Percentiles rank a stretch among this genome's conserved stretches.
These are phyloP conservation scores for Spongospora subterranea DNA, from an alignment of 208 protist genomes.

Conservation along the genomic window DNA sequence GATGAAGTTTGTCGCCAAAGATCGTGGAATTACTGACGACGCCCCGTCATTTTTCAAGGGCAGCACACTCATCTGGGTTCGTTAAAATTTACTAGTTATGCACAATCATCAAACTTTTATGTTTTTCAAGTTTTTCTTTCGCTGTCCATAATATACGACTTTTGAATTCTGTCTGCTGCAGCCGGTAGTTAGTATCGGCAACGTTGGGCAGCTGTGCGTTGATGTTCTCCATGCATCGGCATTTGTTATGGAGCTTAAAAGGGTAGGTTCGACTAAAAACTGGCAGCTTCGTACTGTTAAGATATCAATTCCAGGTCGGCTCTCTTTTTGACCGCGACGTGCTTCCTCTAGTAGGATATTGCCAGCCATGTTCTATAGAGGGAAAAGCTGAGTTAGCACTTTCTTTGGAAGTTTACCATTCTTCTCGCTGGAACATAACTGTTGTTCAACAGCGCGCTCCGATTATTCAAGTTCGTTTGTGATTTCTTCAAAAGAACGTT, in stretches of 20 bases:
- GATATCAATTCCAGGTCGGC: no score
- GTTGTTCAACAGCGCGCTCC: slow-evolving; percentile 38
- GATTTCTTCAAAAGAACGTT: not conserved
- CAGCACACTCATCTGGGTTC: no score
- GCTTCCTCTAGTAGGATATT: slow-evolving; percentile 5
- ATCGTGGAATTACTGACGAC: no score
- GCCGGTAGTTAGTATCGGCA: slow-evolving; percentile 31
- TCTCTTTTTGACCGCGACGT: not conserved
- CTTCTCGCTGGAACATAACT: not conserved
- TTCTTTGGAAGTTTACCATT: slow-evolving; percentile 6
- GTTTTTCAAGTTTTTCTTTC: not conserved
- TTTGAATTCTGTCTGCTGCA: not conserved
- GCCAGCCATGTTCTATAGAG: not conserved
- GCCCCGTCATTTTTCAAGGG: no score
- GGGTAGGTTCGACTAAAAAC: no score
- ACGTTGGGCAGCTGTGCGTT: slow-evolving; percentile 55
- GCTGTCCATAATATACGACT: not conserved
- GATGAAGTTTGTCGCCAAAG: no score
- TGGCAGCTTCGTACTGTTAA: no score
- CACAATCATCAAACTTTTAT: not conserved
- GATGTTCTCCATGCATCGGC: no score
- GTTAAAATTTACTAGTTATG: no score
- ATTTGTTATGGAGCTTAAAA: no score
- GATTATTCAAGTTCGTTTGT: not conserved
- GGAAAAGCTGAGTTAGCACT: not conserved